These are phyloP conservation scores for Colletotrichum lini DNA, from an alignment of 2,329 filamentous ascomycete species.

Conservation along the genomic window DNA sequence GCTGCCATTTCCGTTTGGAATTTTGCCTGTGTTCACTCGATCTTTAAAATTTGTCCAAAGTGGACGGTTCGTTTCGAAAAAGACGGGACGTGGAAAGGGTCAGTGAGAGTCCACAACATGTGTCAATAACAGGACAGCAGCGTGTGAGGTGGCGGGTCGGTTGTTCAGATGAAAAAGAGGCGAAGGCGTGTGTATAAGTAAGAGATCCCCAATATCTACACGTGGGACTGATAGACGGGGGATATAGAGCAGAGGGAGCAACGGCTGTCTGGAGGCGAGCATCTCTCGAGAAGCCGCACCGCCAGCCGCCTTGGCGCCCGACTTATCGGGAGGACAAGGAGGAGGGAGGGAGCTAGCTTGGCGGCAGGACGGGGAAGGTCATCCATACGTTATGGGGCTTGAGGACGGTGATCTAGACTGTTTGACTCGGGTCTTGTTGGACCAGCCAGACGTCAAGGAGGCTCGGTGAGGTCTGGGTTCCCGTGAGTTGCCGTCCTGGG, in stretches of 20 bases:
- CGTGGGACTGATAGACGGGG: constrained; percentile 14
- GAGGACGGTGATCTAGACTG: constrained; percentile 23
- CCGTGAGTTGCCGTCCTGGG: background rate
- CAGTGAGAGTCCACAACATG: constrained; percentile 1
- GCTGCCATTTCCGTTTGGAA: constrained; percentile 26
- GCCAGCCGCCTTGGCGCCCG: constrained; percentile 41
- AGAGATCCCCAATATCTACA: background rate
- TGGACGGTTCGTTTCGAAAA: constrained; percentile 9
- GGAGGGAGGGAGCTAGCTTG: constrained; percentile 19
- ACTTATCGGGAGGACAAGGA: constrained; percentile 31
- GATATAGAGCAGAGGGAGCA: background rate
- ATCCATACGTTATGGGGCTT: constrained; percentile 22
- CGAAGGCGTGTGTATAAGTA: constrained; percentile 1
- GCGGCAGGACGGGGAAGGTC: constrained; percentile 19
- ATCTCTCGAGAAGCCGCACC: constrained; percentile 38
- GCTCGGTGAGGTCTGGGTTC: background rate
- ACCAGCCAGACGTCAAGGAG: background rate
- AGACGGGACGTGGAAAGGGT: background rate
- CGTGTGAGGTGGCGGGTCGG: background rate
- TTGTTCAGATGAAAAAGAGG: constrained; percentile 13
- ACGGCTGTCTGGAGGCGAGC: constrained; percentile 32
- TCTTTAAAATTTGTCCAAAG: background rate
- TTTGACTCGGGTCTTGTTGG: background rate
- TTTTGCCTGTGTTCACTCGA: background rate
- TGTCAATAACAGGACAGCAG: background rate